Evolutionary conservation across 2,329 filamentous ascomycete species (phyloP), one percentile per base, ranked within the genome.

Genomic region (Neoarthrinium moseri): DNA sequence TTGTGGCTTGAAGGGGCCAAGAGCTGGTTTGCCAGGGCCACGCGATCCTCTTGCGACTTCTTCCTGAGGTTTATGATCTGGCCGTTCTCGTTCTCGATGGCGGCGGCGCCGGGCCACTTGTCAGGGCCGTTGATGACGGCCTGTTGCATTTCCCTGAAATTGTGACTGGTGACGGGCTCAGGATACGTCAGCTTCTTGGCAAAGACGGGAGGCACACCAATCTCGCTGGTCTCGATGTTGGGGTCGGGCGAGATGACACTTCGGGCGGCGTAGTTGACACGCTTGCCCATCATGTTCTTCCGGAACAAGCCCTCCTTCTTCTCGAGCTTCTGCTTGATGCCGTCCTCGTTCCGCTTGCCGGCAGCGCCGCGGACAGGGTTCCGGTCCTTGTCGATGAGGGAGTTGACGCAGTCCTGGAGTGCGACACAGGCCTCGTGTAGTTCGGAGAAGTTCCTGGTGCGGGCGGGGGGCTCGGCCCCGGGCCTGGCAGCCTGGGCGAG

Each of bases 281-380:
- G 91, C 76, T 99, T 99, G 50, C 94, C 94, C 94, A 99, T 99
- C 94, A 99, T 97, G 69, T 99, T 96, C 75, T 96, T 97, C 58
- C 94, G 81, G 75, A 99, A 99, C 23, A 99, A 77, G 54, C 94
- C 94, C 63, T 99, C 95, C 70, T 99, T 99, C 77, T 99, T 99
- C 70, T 99, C 94, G 22, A 99, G 78, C 62, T 91, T 87, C 64
- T 99, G 94, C 71, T 99, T 99, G 71, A 99, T 95, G 56, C 95
- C 94, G 52, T 96, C 91, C 51, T 95, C 89, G 43, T 89, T 87
- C 46, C 84, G 79, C 59, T 86, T 85, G 12, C 84, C 89, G 22
- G 90, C 89, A 15, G 83, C 77, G 42, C 90, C 90, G 53, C 87
- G 84, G 4, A 90, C 77, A 3, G 91, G 89, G 58, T 94, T 95